Evolutionary conservation across 2,329 filamentous ascomycete genomes (phyloP).

Genomic region (Scedosporium boydii): DNA sequence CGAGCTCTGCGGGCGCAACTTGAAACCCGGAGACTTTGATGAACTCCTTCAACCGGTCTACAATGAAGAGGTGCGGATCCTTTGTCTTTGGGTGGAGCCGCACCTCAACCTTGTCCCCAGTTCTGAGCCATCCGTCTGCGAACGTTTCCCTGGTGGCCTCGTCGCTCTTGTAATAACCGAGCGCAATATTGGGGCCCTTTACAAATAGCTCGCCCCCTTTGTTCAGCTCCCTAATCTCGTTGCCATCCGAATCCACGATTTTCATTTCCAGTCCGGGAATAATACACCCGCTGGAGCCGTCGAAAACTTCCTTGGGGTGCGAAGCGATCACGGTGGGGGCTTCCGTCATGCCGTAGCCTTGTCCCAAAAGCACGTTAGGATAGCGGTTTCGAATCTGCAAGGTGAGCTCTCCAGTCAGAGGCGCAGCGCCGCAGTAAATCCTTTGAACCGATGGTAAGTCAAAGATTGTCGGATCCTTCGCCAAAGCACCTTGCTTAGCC

Average conservation of each 20-base stretch:
- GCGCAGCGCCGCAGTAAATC: conserved; percentile 7
- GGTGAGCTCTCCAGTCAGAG: conserved; percentile 2
- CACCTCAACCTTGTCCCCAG: conserved; percentile 71
- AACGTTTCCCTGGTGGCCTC: conserved; percentile 69
- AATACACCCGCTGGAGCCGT: conserved; percentile 7
- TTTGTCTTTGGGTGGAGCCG: conserved; percentile 23
- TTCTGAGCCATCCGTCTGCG: conserved; percentile 62
- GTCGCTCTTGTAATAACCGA: conserved; percentile 74
- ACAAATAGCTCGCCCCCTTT: conserved; percentile 68
- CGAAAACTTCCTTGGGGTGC: conserved; percentile 2
- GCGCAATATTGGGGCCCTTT: conserved; percentile 58
- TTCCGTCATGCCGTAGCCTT: conserved; percentile 8
- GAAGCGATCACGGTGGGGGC: conserved; percentile 4
- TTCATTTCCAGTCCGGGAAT: conserved; percentile 1
- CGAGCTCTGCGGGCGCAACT: conserved; percentile 75
- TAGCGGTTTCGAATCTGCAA: conserved; percentile 4
- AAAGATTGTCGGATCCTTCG: conserved; percentile 1
- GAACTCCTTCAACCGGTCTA: conserved; percentile 52
- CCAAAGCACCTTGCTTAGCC: conserved; percentile 1
- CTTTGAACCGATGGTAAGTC: conserved; percentile 1
- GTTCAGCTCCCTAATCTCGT: conserved; percentile 53
- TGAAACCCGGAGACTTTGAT: conserved; percentile 56
- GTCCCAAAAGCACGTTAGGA: conserved; percentile 2
- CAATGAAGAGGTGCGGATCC: conserved; percentile 67
- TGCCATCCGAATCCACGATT: conserved; percentile 40